Evolutionary conservation across 805 yeast genomes (phyloP), one percentile per base, ranked within the genome.

Genomic region (Ogataea glucozyma): DNA sequence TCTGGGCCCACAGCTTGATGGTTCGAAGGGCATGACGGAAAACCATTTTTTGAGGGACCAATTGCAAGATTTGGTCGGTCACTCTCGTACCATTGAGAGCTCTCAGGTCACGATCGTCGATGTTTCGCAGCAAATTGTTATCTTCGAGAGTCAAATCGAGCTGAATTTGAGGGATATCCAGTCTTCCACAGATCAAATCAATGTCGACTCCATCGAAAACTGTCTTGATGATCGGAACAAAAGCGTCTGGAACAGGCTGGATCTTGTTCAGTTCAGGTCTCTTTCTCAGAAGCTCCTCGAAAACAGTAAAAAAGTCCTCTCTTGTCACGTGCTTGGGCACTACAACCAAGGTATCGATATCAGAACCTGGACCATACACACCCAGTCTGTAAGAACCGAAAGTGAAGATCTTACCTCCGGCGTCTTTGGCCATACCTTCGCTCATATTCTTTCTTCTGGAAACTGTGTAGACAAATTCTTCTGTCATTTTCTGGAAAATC

Each of bases 301-400:
- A 89, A 0, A 87, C 89, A 1, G 76, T 78, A 60, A 93, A 93
- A 61, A 91, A 93, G 64, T 90, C 93, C 19, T 86, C 93, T 50
- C 97, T 76, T 1, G 86, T 74, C 11, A 93, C 96, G 64, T 93
- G 98, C 56, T 91, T 93, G 1, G 99, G 99, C 13, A 88, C 97
- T 20, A 91, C 97, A n/a, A 93, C 87, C 34, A 93, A 69, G 0
- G 98, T 87, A 71, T 93, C 99, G 47, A 93, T 91, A 83, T 93
- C 99, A 0, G 96, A 85, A 1, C 99, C 98, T 0, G 98, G 98
- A 0, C 98, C 98, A 67, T 90, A 88, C 11, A 93, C 99, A 4
- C 99, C 99, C 32, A 93, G 68, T 49, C 97, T 73, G 58, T 90
- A 93, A 1, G 97, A 89, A 1, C 99, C 99, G 68, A 78, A 93